These are phyloP conservation scores for Xylariaceae sp. DNA, from an alignment of 2,329 filamentous ascomycete species.

Conservation along the genomic window DNA sequence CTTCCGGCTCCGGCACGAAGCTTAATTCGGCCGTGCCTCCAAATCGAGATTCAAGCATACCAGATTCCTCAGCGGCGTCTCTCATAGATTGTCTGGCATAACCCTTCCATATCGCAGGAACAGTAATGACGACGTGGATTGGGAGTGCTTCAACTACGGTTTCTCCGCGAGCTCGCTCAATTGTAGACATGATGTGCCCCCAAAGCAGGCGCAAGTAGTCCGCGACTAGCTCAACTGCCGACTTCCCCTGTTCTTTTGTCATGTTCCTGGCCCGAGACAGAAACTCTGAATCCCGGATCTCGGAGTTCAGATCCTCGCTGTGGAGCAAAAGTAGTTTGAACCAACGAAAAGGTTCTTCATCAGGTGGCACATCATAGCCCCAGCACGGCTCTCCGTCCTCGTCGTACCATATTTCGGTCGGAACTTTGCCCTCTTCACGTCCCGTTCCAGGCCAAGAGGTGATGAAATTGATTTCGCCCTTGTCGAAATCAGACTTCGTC, in stretches of 20 bases:
- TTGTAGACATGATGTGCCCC: conserved; percentile 10
- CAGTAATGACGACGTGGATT: conserved; percentile 14
- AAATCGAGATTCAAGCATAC: conserved; percentile 30
- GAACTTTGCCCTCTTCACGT: conserved; percentile 9
- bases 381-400: conserved; percentile 18
- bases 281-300: conserved; percentile 18
- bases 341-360: conserved; percentile 32
- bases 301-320: conserved; percentile 23
- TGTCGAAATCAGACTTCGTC: not conserved
- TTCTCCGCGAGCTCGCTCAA: conserved; percentile 2
- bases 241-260: conserved; percentile 10
- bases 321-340: conserved; percentile 41
- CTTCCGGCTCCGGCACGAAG: conserved; percentile 43
- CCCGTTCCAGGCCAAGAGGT: not conserved
- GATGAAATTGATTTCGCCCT: conserved; percentile 4
- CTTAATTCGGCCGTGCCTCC: conserved; percentile 30
- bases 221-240: conserved; percentile 9
- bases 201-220: conserved; percentile 15
- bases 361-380: conserved; percentile 30
- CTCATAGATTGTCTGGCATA: conserved; percentile 33
- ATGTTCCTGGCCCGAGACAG: conserved; percentile 10
- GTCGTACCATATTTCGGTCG: conserved; percentile 7
- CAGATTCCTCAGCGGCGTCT: conserved; percentile 32
- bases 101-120: conserved; percentile 18
- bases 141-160: conserved; percentile 5